Evolutionary conservation across 257 asterid genomes (phyloP), one percentile per base, ranked within the genome.

Genomic region (Salvia rosmarinus): DNA sequence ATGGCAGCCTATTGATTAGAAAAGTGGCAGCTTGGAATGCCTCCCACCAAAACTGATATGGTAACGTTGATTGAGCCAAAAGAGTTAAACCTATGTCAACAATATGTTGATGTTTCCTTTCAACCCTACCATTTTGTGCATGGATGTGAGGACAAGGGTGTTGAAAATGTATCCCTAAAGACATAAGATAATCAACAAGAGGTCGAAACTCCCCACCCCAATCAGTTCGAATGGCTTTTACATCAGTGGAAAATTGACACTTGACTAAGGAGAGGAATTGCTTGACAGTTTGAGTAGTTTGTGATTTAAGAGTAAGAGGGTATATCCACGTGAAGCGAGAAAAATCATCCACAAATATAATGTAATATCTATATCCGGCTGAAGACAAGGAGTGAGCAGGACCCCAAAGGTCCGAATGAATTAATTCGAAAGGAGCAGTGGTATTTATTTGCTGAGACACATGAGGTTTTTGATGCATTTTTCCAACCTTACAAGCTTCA

Each of bases 31-130:
- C 1, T 28, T 28, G 32, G 4, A 28, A 32, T 2, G 37, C 37
- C 4, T 4, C 37, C 37, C 37, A 32, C 37, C 37, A 32, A 32
- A 2, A 32, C 37, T 32, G 6, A 32, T 2, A 32, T 2, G 37
- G 37, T 4, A 32, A 2, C 2, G 2, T 0, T 3, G 37, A 2
- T 3, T 32, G 37, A 32, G 6, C 37, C 4, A 56, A 5, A 2
- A 63, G 12, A 19, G 69, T 16, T 0, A 63, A 10, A 0, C 17
- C 11, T 0, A 1, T 39, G 11, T 40, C 69, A 0, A 40, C 5
- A 2, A 64, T 19, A 4, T 64, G 69, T 20, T 9, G 35, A 42
- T 64, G 69, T 6, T 40, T 64, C 11, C 55, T 64, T n/a, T 42
- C 55, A 10, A 12, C 13, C 14, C n/a, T 5, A 0, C 35, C 40